Conservation (phyloP, 257 asterid species). For the Capsicum rhomboideum region DNA sequence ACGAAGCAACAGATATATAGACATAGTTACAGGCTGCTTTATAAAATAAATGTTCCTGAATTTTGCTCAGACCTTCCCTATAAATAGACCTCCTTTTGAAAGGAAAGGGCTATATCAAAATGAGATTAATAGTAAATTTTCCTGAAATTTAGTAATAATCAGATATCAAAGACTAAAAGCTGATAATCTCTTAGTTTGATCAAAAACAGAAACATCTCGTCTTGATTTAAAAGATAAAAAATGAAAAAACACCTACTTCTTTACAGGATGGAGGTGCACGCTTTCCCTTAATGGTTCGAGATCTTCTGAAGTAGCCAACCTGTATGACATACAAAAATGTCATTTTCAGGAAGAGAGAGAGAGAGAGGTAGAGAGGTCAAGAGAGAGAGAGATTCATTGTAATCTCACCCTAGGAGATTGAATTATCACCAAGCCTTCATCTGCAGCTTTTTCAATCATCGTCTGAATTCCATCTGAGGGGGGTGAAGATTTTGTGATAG, state of each 20-base stretch:
- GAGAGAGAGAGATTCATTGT: background rate
- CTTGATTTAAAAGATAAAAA: background rate
- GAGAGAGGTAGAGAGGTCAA: background rate
- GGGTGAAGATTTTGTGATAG: conserved; percentile 38
- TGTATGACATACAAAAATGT: conserved; percentile 19
- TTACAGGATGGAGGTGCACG: conserved; percentile 74
- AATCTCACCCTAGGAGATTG: conserved; percentile 68
- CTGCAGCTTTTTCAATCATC: conserved; percentile 52
- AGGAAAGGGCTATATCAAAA: background rate
- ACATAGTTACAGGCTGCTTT: background rate
- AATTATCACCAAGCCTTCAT: conserved; percentile 68
- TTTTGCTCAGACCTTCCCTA: background rate
- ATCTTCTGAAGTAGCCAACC: conserved; percentile 89
- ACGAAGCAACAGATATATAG: background rate
- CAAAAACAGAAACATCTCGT: background rate
- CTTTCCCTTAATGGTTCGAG: conserved; percentile 80
- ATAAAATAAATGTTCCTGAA: background rate
- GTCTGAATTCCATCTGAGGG: conserved; percentile 33
- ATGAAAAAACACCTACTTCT: conserved; percentile 44
- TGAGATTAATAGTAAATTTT: background rate
- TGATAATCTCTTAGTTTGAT: background rate
- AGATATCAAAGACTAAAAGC: background rate
- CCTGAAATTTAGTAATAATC: background rate
- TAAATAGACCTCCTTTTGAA: background rate
- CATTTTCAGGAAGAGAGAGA: background rate